Conservation (phyloP, 169 alveolate genomes). For the Plasmodium falciparum region DNA sequence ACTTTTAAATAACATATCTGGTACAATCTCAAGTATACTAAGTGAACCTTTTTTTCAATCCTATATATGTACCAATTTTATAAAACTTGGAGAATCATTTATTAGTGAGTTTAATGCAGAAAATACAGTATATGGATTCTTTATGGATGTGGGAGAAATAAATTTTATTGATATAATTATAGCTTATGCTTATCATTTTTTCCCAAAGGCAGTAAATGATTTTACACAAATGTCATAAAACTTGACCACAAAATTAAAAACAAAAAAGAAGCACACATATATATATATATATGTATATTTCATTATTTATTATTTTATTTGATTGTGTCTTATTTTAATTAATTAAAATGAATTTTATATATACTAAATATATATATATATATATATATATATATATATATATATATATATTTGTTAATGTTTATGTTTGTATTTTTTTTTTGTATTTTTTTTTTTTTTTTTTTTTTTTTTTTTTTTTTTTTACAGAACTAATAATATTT, state of each 20-base stretch:
- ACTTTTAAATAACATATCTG: conserved; percentile 33
- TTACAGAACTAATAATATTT: too few relatives aligned
- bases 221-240: conserved; percentile 12
- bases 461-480: too few relatives aligned
- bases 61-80: conserved; percentile 45
- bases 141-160: conserved; percentile 63
- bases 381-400: too few relatives aligned
- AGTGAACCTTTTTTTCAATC: conserved; percentile 71
- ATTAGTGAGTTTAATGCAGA: conserved; percentile 57
- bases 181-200: conserved; percentile 39
- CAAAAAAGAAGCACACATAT: not conserved
- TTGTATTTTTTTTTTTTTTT: too few relatives aligned
- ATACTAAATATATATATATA: too few relatives aligned
- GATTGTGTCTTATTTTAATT: too few relatives aligned
- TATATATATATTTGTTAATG: too few relatives aligned
- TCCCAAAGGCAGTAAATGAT: conserved; percentile 48
- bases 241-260: not conserved
- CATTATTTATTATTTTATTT: not conserved
- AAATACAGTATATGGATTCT: conserved; percentile 56
- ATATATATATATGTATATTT: not conserved
- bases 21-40: conserved; percentile 38
- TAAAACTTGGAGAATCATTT: conserved; percentile 53
- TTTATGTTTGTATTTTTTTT: too few relatives aligned
- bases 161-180: conserved; percentile 37
- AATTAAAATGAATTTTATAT: too few relatives aligned